Evolutionary conservation across 192 early-diverging fungal genomes (phyloP).

Genomic region (Backusella circina): DNA sequence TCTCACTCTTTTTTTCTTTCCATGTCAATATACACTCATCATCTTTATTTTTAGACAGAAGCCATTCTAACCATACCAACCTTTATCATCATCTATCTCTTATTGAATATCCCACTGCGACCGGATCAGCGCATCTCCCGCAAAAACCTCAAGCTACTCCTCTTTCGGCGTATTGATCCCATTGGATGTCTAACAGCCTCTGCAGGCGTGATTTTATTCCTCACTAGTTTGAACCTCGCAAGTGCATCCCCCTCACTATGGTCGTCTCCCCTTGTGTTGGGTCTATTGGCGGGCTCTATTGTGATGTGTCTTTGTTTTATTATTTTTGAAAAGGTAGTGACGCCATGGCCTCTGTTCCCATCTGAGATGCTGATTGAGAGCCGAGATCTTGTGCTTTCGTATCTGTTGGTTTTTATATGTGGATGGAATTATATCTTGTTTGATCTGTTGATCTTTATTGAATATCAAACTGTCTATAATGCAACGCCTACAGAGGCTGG

Average conservation of each 20-base stretch:
- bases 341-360: background rate
- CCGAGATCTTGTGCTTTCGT: background rate
- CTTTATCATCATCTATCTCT: background rate
- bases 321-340: background rate
- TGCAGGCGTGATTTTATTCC: background rate
- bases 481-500: background rate
- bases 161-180: background rate
- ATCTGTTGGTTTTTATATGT: background rate
- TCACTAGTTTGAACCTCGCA: background rate
- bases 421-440: background rate
- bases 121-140: background rate
- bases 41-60: background rate
- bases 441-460: background rate
- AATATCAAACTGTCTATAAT: background rate
- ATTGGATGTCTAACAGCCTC: background rate
- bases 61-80: background rate
- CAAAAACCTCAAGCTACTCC: background rate
- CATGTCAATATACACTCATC: too few species aligned
- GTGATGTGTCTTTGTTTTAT: background rate
- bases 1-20: too few species aligned
- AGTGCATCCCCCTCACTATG: background rate
- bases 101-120: background rate
- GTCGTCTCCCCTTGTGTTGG: background rate
- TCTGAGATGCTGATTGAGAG: background rate
- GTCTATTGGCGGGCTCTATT: background rate